Evolutionary conservation across 108 stramenopile species (phyloP).

Genomic region (Nitzschia sp.): DNA sequence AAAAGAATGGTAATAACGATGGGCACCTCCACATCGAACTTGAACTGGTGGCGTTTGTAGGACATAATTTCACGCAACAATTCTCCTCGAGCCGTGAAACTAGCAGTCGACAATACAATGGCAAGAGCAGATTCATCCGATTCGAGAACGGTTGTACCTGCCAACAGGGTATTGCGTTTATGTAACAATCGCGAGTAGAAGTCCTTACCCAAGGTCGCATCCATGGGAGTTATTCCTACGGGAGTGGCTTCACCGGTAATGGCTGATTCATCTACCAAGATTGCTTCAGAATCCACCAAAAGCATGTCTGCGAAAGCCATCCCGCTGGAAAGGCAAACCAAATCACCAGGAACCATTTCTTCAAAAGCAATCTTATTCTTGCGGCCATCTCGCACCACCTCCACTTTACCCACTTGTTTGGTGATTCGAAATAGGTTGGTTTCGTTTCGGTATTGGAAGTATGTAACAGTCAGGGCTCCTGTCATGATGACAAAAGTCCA

Average conservation of each 20-base stretch:
- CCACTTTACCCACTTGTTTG: slow-evolving; percentile 41
- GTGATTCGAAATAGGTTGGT: slow-evolving; percentile 47
- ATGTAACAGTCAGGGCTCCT: slow-evolving; percentile 49
- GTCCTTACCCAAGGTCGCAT: slow-evolving; percentile 26
- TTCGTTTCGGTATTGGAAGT: slow-evolving; percentile 55
- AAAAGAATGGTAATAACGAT: slow-evolving; percentile 53
- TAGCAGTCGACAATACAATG: slow-evolving; percentile 55
- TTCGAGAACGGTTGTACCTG: slow-evolving; percentile 63
- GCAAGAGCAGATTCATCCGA: slow-evolving; percentile 35
- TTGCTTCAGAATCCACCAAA: slow-evolving; percentile 31
- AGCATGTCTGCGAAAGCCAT: slow-evolving; percentile 61
- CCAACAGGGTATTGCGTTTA: slow-evolving; percentile 58
- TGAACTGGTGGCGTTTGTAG: slow-evolving; percentile 63
- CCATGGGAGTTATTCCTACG: slow-evolving; percentile 46
- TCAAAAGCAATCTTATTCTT: slow-evolving; percentile 27
- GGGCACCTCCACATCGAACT: slow-evolving; percentile 64
- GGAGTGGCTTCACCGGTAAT: slow-evolving; percentile 65
- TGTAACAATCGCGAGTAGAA: slow-evolving; percentile 31
- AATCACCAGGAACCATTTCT: slow-evolving; percentile 63
- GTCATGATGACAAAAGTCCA: slow-evolving; percentile 35
- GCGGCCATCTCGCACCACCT: slow-evolving; percentile 55
- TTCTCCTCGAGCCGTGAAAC: slow-evolving; percentile 64
- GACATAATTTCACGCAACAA: slow-evolving; percentile 58
- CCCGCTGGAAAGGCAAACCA: slow-evolving; percentile 46
- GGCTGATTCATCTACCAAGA: slow-evolving; percentile 62